A percentile compares a stretch with the other conserved stretches of the same genome.
Conservation (phyloP, 2,329 filamentous ascomycete species). For the Verruconis gallopava region DNA sequence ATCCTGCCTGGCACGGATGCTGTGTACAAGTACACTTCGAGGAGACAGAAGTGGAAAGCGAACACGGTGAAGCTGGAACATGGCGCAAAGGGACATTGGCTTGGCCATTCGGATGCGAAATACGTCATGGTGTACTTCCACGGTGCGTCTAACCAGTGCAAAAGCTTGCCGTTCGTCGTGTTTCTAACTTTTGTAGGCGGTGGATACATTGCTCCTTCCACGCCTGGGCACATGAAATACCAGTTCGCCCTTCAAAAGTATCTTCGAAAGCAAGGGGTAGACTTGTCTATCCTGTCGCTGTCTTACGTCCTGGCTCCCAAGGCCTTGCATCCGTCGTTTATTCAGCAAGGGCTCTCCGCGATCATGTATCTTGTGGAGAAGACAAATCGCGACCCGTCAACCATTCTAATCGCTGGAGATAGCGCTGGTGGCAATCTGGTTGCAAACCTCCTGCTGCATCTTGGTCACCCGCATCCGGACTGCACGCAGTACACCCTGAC, state of each 20-base stretch:
- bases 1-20: neutral
- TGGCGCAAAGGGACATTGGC: conserved; percentile 7
- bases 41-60: neutral
- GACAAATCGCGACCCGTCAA: conserved; percentile 21
- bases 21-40: conserved; percentile 1
- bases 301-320: conserved; percentile 44
- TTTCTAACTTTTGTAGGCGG: conserved; percentile 30
- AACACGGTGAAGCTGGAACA: conserved; percentile 1
- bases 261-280: conserved; percentile 29
- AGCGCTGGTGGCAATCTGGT: conserved; percentile 6
- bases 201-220: conserved; percentile 40
- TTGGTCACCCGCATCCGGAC: conserved; percentile 2
- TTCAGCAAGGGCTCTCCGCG: conserved; percentile 32
- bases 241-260: conserved; percentile 31
- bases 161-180: neutral
- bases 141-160: neutral
- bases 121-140: conserved; percentile 8
- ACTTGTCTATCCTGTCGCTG: conserved; percentile 38
- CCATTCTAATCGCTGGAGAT: conserved; percentile 20
- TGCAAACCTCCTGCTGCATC: conserved; percentile 4
- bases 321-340: conserved; percentile 34
- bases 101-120: conserved; percentile 7
- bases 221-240: conserved; percentile 37
- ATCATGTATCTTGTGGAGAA: conserved; percentile 30
- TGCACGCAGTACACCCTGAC: neutral